These are phyloP conservation scores for Marasmius tenuissimus DNA, from an alignment of 1,284 basidiomycete genomes.

Conservation along the genomic window DNA sequence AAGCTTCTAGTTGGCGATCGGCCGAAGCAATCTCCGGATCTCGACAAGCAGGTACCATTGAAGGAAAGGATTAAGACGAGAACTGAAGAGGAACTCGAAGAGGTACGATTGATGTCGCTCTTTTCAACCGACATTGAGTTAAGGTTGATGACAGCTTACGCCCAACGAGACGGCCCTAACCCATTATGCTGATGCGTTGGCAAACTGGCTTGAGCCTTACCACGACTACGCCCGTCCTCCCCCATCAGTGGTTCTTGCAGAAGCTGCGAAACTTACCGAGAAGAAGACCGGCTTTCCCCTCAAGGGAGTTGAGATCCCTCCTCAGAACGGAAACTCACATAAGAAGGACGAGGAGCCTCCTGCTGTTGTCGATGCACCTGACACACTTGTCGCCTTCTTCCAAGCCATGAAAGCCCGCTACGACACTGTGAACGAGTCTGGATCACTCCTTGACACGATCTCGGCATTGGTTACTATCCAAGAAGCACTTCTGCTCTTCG, in stretches of 20 bases:
- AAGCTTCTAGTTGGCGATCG: slow-evolving; percentile 77
- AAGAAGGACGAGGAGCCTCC: slow-evolving; percentile 75
- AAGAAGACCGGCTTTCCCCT: slow-evolving; percentile 67
- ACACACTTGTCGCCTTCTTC: slow-evolving; percentile 56
- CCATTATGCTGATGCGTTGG: slow-evolving; percentile 57
- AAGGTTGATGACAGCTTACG: slow-evolving; percentile 52
- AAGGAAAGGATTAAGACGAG: slow-evolving; percentile 53
- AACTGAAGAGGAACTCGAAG: slow-evolving; percentile 51
- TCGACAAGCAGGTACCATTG: slow-evolving; percentile 50
- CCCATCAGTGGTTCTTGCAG: slow-evolving; percentile 65
- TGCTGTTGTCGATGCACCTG: slow-evolving; percentile 57
- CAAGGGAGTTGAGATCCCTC: slow-evolving; percentile 55
- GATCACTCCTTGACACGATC: slow-evolving; percentile 53
- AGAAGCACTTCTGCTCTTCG: slow-evolving; percentile 72
- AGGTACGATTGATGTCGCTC: slow-evolving; percentile 38
- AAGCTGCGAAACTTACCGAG: slow-evolving; percentile 68
- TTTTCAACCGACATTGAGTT: slow-evolving; percentile 5
- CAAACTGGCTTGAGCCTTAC: slow-evolving; percentile 74
- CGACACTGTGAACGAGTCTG: slow-evolving; percentile 36
- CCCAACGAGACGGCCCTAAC: slow-evolving; percentile 56
- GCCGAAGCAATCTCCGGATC: slow-evolving; percentile 60
- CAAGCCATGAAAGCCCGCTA: slow-evolving; percentile 64
- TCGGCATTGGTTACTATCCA: slow-evolving; percentile 73
- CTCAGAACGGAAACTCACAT: slow-evolving; percentile 27
- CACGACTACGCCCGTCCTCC: slow-evolving; percentile 71